A percentile compares a stretch with the other conserved stretches of the same genome.
Evolutionary conservation across 108 stramenopile genomes (phyloP).

Genomic region (Cyclotella kingstonii): DNA sequence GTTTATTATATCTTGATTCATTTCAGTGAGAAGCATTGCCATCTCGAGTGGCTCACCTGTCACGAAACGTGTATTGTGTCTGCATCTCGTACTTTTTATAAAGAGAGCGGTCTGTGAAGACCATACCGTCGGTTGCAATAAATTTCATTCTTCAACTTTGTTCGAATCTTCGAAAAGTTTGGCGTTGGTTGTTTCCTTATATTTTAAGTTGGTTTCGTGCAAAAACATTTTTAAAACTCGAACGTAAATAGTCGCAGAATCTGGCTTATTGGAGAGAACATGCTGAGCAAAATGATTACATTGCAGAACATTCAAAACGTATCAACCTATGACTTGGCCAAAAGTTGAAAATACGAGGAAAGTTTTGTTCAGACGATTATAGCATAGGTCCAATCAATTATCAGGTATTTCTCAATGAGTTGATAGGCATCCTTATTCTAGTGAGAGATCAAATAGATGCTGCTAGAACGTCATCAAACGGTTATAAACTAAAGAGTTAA

Average conservation of each 20-base stretch:
- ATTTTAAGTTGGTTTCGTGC: no score
- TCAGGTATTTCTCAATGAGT: not conserved
- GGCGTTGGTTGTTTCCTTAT: no score
- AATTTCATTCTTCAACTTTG: no score
- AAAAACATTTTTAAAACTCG: no score
- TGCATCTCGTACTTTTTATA: slow-evolving; percentile 74
- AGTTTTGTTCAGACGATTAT: not conserved
- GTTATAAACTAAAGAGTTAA: not conserved
- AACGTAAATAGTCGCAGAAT: no score
- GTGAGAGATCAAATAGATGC: slow-evolving; percentile 1
- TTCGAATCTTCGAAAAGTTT: no score
- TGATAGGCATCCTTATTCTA: not conserved
- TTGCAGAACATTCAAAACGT: not conserved
- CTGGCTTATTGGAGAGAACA: no score
- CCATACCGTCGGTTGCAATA: slow-evolving; percentile 70
- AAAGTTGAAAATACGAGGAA: slow-evolving; percentile 1
- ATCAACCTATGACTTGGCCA: slow-evolving; percentile 6
- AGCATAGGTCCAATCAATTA: not conserved
- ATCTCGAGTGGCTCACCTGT: slow-evolving; percentile 23
- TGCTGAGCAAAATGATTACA: not conserved
- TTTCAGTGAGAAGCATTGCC: no score
- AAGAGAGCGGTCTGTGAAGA: slow-evolving; percentile 49
- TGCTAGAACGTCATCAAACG: not conserved
- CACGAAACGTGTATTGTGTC: slow-evolving; percentile 70
- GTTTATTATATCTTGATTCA: not conserved